Evolutionary conservation across 192 early-diverging fungal genomes (phyloP).

Genomic region (Phlyctochytrium arcticum): DNA sequence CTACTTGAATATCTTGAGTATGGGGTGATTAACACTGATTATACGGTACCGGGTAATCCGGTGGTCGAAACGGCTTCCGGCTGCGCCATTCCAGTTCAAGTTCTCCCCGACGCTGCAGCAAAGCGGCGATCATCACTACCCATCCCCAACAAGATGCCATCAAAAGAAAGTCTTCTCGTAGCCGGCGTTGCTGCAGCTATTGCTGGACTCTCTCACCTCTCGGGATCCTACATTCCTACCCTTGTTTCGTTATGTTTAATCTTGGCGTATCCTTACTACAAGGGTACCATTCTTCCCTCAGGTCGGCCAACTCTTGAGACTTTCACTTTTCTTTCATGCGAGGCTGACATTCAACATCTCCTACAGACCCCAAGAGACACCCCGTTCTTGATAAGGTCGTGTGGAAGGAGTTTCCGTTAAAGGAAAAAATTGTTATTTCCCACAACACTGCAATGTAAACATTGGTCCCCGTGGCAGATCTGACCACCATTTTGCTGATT

Average conservation of each 20-base stretch:
- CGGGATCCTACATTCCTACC: conserved; percentile 6
- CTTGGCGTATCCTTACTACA: not conserved
- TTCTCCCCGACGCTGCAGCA: too few species aligned
- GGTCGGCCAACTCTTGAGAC: not conserved
- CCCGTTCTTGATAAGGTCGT: conserved; percentile 23
- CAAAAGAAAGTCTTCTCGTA: not conserved
- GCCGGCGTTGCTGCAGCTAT: conserved; percentile 5
- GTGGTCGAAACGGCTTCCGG: too few species aligned
- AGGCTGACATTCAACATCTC: not conserved
- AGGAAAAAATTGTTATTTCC: conserved; percentile 70
- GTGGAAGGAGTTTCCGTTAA: conserved; percentile 40
- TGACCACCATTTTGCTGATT: not conserved
- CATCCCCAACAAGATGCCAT: conserved; percentile 4
- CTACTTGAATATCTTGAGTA: too few species aligned
- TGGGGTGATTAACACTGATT: too few species aligned
- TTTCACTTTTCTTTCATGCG: not conserved
- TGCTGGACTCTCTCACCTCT: not conserved
- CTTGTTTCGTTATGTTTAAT: not conserved
- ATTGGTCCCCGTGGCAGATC: not conserved
- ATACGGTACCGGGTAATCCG: too few species aligned
- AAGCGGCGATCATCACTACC: too few species aligned
- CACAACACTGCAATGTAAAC: conserved; percentile 81
- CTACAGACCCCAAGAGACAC: not conserved
- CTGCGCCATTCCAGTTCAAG: too few species aligned
- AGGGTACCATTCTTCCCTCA: not conserved